Percentiles rank a stretch among this genome's conserved stretches.
Conservation (phyloP, 2,329 filamentous ascomycete genomes). For the Aspergillus tamarii region DNA sequence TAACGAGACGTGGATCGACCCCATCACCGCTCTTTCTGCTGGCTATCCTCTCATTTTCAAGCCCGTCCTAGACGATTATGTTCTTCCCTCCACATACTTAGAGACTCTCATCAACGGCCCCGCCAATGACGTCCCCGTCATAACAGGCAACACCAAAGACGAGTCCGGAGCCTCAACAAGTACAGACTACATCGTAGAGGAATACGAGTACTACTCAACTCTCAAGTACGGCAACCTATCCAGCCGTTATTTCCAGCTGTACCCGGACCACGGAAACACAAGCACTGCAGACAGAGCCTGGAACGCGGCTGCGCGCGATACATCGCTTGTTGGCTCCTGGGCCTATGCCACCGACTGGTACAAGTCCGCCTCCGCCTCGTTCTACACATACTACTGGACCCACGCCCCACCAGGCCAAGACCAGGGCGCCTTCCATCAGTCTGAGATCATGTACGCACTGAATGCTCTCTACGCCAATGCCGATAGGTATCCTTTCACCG, state of each 20-base stretch:
- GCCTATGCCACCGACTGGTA: slow-evolving; percentile 33
- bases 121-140: slow-evolving; percentile 40
- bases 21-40: neutral
- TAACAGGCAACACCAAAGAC: slow-evolving; percentile 42
- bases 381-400: slow-evolving; percentile 44
- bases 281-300: slow-evolving; percentile 26
- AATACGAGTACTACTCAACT: slow-evolving; percentile 24
- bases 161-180: slow-evolving; percentile 31
- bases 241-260: slow-evolving; percentile 31
- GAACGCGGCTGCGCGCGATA: slow-evolving; percentile 33
- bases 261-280: slow-evolving; percentile 25
- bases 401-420: slow-evolving; percentile 41
- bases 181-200: slow-evolving; percentile 29
- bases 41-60: slow-evolving; percentile 32
- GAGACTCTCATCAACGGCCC: slow-evolving; percentile 30
- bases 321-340: slow-evolving; percentile 31
- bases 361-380: slow-evolving; percentile 25
- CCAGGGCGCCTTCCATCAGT: slow-evolving; percentile 41
- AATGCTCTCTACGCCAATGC: slow-evolving; percentile 41
- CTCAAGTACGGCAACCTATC: slow-evolving; percentile 39
- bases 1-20: slow-evolving; percentile 22
- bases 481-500: slow-evolving; percentile 13
- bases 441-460: slow-evolving; percentile 44
- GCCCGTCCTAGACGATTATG: slow-evolving; percentile 30
- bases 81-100: slow-evolving; percentile 31